These are phyloP conservation scores for Periconia digitata DNA, from an alignment of 2,329 filamentous ascomycete species.

Conservation along the genomic window DNA sequence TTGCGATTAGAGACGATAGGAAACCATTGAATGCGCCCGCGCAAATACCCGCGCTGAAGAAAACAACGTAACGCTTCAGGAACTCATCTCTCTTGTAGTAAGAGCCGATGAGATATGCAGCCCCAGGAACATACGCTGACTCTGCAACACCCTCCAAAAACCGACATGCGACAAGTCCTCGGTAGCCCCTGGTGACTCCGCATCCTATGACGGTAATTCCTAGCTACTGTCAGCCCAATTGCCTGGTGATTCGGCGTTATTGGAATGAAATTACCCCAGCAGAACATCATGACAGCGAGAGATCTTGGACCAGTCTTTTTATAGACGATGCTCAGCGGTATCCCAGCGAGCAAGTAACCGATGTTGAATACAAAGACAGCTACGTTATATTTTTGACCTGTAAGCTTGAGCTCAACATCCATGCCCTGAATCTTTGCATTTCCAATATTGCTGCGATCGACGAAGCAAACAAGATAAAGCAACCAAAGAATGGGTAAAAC, in stretches of 20 bases:
- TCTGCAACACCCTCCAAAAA: slow-evolving; percentile 35
- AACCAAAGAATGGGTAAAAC: slow-evolving; percentile 36
- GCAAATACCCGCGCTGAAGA: slow-evolving; percentile 55
- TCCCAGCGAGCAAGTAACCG: slow-evolving; percentile 38
- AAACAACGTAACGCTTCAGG: slow-evolving; percentile 55
- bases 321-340: slow-evolving; percentile 37
- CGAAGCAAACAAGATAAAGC: slow-evolving; percentile 37
- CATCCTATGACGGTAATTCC: slow-evolving; percentile 34
- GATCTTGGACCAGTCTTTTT: slow-evolving; percentile 37
- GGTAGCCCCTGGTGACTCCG: slow-evolving; percentile 29
- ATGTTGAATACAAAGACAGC: slow-evolving; percentile 43
- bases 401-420: slow-evolving; percentile 37
- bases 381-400: slow-evolving; percentile 42
- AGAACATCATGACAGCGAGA: slow-evolving; percentile 38
- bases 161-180: slow-evolving; percentile 30
- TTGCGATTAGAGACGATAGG: slow-evolving; percentile 47
- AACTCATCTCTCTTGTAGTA: slow-evolving; percentile 57
- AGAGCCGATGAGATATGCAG: slow-evolving; percentile 33
- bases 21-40: slow-evolving; percentile 61
- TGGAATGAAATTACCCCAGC: slow-evolving; percentile 21
- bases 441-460: slow-evolving; percentile 35
- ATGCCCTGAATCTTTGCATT: slow-evolving; percentile 42
- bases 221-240: neutral
- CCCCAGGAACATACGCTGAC: slow-evolving; percentile 30
- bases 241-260: neutral